Evolutionary conservation across 208 protist genomes (phyloP), one percentile per base, ranked within the genome.

Genomic region (Wallacemonas sp.): DNA sequence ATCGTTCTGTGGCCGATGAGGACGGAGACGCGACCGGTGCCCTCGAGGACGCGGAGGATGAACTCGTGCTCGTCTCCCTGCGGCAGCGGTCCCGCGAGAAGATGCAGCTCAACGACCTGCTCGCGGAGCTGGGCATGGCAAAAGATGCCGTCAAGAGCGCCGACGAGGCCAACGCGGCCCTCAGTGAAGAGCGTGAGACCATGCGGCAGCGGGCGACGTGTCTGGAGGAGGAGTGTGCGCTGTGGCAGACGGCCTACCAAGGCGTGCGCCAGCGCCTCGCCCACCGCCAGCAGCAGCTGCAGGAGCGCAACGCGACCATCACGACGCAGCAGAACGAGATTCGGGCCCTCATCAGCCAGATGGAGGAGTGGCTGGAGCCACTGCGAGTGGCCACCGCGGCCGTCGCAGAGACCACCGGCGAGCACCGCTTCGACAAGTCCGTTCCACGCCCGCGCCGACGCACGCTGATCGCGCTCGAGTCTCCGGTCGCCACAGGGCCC

Each of bases 231-330:
- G 91, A 96, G 68, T 70, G 70, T n/a, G 41, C 19, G 12, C 46
- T 77, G 26, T 96, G 91, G 91, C 78, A 94, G 60, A 63, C 74
- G 34, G 80, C 83, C 41, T 85, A 87, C 54, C 46, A 61, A 4
- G 72, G 55, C 2, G 60, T 84, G n/a, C 60, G 36, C 46, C 77
- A 77, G 21, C 68, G 70, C 29, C 23, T 81, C n/a, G 68, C 46
- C 9, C 65, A 63, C 1, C 70, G 80, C 23, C 56, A 76, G 3
- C 66, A 68, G 14, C 56, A 69, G 33, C 55, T 76, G 17, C 63
- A 80, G 43, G 57, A 84, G 27, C 74, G 61, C 36, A 14, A 32
- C 21, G 39, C 62, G 26, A 21, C 78, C 17, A 46, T 88, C 27
- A 55, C 67, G 17, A 62, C 69, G 6, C 68, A 80, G 56, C 48